phyloP scores from a whole-genome alignment of 2,329 filamentous ascomycete species.

The Ophiostoma australiae region DNA sequence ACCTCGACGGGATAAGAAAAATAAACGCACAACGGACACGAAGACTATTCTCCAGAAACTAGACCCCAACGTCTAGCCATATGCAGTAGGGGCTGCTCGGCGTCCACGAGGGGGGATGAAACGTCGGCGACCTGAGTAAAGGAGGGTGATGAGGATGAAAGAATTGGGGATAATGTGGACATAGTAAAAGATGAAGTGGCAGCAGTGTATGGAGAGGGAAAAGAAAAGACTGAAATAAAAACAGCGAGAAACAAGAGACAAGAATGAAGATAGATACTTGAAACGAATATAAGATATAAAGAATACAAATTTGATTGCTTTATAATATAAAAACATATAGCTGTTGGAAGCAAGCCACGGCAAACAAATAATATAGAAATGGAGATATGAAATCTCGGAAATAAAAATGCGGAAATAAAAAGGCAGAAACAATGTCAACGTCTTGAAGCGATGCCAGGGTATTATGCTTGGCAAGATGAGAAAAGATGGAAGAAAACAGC shows the following conservation, averaged over 20 bases:
- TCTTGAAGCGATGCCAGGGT: no score
- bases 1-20: no score
- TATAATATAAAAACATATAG: no score
- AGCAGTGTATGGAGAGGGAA: neutral
- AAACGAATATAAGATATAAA: no score
- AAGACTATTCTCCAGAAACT: neutral
- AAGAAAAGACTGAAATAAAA: neutral
- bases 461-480: no score
- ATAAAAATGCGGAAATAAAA: neutral
- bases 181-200: no score
- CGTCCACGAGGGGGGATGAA: neutral
- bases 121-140: constrained; percentile 7
- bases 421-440: no score
- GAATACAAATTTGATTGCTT: no score
- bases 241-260: neutral
- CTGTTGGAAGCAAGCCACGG: no score
- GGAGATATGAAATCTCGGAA: no score
- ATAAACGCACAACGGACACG: neutral
- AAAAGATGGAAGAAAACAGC: neutral
- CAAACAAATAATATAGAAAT: no score
- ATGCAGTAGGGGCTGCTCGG: neutral
- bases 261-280: no score
- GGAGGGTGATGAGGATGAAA: neutral
- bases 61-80: constrained; percentile 8
- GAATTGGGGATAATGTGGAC: neutral